These are phyloP conservation scores for Tremella fuciformis DNA, from an alignment of 768 basidiomycete genomes.

Conservation along the genomic window DNA sequence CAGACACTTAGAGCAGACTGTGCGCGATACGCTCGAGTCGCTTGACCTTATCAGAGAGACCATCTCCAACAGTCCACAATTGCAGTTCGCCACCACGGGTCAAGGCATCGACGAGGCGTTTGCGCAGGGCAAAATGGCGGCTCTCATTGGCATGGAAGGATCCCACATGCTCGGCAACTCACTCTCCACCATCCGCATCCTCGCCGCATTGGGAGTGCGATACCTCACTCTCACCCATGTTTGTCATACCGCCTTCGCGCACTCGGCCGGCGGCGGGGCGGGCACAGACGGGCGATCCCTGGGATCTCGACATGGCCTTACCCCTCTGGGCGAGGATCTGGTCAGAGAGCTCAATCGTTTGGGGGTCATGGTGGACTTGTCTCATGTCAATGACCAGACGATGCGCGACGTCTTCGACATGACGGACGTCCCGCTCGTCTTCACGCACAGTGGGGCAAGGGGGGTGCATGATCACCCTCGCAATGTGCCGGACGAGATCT, in stretches of 20 bases:
- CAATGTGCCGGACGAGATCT: constrained; percentile 31
- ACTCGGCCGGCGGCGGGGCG: constrained; percentile 26
- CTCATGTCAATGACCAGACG: constrained; percentile 24
- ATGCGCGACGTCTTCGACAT: constrained; percentile 22
- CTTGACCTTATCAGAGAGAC: constrained; percentile 23
- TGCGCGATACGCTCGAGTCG: constrained; percentile 23
- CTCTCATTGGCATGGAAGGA: constrained; percentile 26
- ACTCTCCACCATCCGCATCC: constrained; percentile 22
- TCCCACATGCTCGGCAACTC: constrained; percentile 29
- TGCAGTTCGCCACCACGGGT: constrained; percentile 2
- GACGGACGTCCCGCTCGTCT: constrained; percentile 25
- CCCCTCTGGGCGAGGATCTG: constrained; percentile 18
- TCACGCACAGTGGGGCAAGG: constrained; percentile 25
- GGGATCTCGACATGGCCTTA: constrained; percentile 24
- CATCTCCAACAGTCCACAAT: constrained; percentile 5
- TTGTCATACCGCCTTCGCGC: constrained; percentile 30
- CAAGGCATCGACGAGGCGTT: constrained; percentile 11
- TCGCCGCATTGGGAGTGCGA: constrained; percentile 23
- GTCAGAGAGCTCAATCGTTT: constrained; percentile 28
- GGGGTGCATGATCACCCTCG: constrained; percentile 28
- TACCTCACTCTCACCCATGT: constrained; percentile 32
- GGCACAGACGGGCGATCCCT: constrained; percentile 16
- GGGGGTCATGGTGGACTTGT: constrained; percentile 37
- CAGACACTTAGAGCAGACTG: constrained; percentile 5
- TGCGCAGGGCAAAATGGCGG: constrained; percentile 15